Conservation (phyloP, 169 alveolate genomes). For the Plasmodium chabaudi region DNA sequence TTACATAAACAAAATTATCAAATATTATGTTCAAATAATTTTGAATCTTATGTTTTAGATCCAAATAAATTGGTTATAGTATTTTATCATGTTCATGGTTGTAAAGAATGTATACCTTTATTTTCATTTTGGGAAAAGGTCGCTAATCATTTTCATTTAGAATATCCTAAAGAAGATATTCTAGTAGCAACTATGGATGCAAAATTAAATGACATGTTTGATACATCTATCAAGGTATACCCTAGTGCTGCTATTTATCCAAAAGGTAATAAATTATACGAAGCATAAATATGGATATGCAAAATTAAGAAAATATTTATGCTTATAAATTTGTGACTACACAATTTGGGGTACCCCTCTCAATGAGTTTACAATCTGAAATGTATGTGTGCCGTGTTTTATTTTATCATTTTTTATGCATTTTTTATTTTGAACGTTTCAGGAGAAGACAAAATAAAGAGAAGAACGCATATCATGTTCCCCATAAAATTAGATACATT, state of each 20-base stretch:
- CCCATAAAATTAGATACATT: constrained; percentile 56
- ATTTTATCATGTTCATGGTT: constrained; percentile 71
- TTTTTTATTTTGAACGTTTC: no score
- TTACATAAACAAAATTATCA: constrained; percentile 30
- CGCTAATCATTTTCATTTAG: constrained; percentile 52
- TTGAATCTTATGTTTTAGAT: constrained; percentile 54
- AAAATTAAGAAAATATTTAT: neutral
- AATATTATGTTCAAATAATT: constrained; percentile 47
- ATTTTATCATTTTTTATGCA: no score
- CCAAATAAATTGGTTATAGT: constrained; percentile 47
- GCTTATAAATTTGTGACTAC: no score
- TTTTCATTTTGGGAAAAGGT: constrained; percentile 52
- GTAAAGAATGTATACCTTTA: constrained; percentile 66
- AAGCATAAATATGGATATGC: neutral
- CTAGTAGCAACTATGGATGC: constrained; percentile 76
- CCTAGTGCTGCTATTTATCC: constrained; percentile 64
- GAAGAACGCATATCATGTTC: constrained; percentile 32
- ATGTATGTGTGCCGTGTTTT: neutral
- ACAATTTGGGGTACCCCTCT: no score
- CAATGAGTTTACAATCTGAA: neutral
- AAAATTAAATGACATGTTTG: constrained; percentile 67
- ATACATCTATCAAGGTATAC: constrained; percentile 29
- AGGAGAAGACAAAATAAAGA: constrained; percentile 55
- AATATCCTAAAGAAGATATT: constrained; percentile 30
- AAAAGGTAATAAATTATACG: constrained; percentile 10